Base-by-base conservation (phyloP, 495 filamentous ascomycete genomes). In the Podospora didyma region DNA sequence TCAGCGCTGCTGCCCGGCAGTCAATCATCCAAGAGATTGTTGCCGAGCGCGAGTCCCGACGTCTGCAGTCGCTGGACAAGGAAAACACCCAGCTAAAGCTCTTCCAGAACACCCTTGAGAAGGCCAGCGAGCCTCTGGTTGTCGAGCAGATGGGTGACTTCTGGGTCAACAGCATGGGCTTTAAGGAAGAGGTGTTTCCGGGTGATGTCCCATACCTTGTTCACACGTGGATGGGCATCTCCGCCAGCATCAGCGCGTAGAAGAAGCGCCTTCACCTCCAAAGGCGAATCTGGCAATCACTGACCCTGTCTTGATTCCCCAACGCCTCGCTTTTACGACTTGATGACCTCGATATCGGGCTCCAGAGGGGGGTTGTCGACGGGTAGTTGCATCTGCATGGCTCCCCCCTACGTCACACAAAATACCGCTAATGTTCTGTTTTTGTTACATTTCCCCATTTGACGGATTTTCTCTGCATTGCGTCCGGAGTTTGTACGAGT, bases 21-120 rank as follows among this genome's bases (percentile, higher is more conserved):
- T 63, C 70, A 23, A 70, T 81, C 16, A 78, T 85, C 58, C 72
- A 62, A 3, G 71, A 68, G 16, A 79, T 87, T 31, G 73, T 89
- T 19, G 74, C 73, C 2, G 85, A 88, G 66, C 79, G 86, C 31
- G 86, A 89, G 59, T 58, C 62, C 14, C 62, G 76, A 49, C 74
- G 77, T n/a, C 50, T 64, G 50, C 69, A 65, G 10, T 63, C 65
- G 5, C 56, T 79, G 17, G 69, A 73, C 11, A 70, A 64, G 24
- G 52, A 66, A 10, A 61, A 64, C 21, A 48, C 66, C 0, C 65
- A 67, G 21, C 55, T 65, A 11, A 49, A 49, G 7, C 0, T 24
- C 22, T 54, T 59, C 24, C 65, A 68, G 26, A 53, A 64, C 10
- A 47, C 58, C 1, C 49, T 70, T 2, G 60, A 61, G 21, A 52